Percentiles rank a stretch among this genome's conserved stretches.
Conservation (phyloP, 228 moss, liverwort and hornwort genomes). For the Sphagnum fallax region DNA sequence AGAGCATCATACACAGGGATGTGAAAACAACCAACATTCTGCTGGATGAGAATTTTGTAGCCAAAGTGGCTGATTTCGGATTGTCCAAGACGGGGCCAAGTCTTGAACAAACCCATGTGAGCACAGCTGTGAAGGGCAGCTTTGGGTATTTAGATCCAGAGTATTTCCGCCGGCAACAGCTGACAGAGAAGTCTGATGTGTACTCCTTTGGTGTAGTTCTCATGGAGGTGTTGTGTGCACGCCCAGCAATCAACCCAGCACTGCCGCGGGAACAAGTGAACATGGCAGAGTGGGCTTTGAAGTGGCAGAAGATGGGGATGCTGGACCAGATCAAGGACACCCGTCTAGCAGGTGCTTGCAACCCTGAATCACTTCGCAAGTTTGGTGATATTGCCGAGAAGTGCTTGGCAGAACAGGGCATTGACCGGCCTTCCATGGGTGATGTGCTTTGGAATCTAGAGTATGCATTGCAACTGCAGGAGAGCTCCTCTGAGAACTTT, state of each 20-base stretch:
- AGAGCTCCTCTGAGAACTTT: conserved; percentile 45
- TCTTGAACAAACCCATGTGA: conserved; percentile 88
- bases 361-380: conserved; percentile 72
- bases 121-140: conserved; percentile 97
- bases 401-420: conserved; percentile 91
- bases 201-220: conserved; percentile 97
- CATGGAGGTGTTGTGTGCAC: conserved; percentile 97
- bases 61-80: conserved; percentile 95
- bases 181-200: conserved; percentile 93
- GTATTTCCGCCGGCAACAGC: conserved; percentile 94
- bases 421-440: conserved; percentile 98
- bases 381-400: conserved; percentile 93
- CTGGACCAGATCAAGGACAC: conserved; percentile 94
- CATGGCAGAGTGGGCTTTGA: conserved; percentile 98
- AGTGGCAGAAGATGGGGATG: conserved; percentile 95
- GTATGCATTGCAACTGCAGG: conserved; percentile 87
- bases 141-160: conserved; percentile 98
- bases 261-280: conserved; percentile 93
- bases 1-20: conserved; percentile 93
- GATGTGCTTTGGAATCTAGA: conserved; percentile 97
- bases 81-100: conserved; percentile 92
- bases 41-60: conserved; percentile 88
- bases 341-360: conserved; percentile 52
- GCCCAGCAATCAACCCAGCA: conserved; percentile 91
- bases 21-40: conserved; percentile 98